phyloP scores from a whole-genome alignment of 371 early-diverging fungal species.

The Mortierella sp. region DNA sequence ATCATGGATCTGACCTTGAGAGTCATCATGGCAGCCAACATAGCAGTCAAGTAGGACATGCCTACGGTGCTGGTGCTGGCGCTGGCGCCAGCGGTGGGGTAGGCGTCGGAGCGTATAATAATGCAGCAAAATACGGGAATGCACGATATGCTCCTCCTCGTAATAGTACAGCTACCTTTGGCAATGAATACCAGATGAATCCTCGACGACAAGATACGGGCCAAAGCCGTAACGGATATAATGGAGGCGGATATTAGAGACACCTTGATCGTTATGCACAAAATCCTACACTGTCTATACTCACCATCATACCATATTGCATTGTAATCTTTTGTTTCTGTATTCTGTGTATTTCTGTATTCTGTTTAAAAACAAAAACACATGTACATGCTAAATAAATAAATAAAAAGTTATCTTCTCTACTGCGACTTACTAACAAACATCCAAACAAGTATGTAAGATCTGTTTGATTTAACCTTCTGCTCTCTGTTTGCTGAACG shows the following conservation, averaged over 20 bases:
- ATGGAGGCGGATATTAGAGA: constrained; percentile 12
- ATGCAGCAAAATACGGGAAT: neutral
- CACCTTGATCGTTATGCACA: neutral
- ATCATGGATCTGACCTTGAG: constrained; percentile 47
- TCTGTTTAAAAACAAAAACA: no score
- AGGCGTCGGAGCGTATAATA: neutral
- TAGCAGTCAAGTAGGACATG: constrained; percentile 23
- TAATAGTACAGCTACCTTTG: constrained; percentile 1
- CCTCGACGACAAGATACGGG: constrained; percentile 15
- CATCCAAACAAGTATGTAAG: no score
- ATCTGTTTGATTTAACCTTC: no score
- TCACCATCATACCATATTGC: neutral
- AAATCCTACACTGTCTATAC: no score
- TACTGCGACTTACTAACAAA: no score
- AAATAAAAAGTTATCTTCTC: no score
- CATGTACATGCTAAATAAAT: no score
- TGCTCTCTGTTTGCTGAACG: no score
- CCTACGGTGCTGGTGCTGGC: constrained; percentile 6
- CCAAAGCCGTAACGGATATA: neutral
- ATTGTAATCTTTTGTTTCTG: neutral
- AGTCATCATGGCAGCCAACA: constrained; percentile 12
- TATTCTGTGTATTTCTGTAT: no score
- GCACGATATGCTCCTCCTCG: neutral
- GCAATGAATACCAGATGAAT: constrained; percentile 15
- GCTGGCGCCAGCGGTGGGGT: neutral